Conservation (phyloP, 2,329 filamentous ascomycete species). For the Sphaerulina populicola region DNA sequence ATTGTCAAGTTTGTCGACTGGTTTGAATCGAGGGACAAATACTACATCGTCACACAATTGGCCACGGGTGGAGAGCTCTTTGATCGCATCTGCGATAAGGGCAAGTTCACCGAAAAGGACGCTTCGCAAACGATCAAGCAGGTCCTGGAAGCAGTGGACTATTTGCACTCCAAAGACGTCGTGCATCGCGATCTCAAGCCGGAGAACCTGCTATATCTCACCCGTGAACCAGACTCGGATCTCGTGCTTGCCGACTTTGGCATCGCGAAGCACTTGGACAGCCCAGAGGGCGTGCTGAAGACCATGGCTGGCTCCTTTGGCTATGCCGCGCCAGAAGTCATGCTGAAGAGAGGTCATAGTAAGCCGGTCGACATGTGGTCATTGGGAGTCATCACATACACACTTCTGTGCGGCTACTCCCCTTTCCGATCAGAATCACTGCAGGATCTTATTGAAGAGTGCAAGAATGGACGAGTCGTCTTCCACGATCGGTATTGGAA, state of each 20-base stretch:
- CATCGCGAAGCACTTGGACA: conserved; percentile 95
- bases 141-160: conserved; percentile 85
- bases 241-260: conserved; percentile 95
- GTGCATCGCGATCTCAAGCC: conserved; percentile 97
- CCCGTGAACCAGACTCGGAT: conserved; percentile 64
- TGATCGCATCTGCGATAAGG: conserved; percentile 94
- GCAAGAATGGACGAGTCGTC: conserved; percentile 69
- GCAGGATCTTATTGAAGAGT: conserved; percentile 88
- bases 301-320: conserved; percentile 99
- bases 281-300: conserved; percentile 80
- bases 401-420: conserved; percentile 92
- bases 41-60: conserved; percentile 96
- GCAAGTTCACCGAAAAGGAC: conserved; percentile 97
- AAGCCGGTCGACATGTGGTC: conserved; percentile 99
- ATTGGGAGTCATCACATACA: conserved; percentile 96
- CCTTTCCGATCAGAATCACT: conserved; percentile 95
- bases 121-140: conserved; percentile 92
- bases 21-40: conserved; percentile 99
- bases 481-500: conserved; percentile 99
- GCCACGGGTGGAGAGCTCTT: conserved; percentile 95
- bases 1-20: conserved; percentile 97
- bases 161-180: conserved; percentile 87
- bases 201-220: conserved; percentile 92
- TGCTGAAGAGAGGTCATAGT: conserved; percentile 94
- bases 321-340: conserved; percentile 94